Base-by-base conservation (phyloP, 2,329 filamentous ascomycete species). In the Diaporthe destruens region DNA sequence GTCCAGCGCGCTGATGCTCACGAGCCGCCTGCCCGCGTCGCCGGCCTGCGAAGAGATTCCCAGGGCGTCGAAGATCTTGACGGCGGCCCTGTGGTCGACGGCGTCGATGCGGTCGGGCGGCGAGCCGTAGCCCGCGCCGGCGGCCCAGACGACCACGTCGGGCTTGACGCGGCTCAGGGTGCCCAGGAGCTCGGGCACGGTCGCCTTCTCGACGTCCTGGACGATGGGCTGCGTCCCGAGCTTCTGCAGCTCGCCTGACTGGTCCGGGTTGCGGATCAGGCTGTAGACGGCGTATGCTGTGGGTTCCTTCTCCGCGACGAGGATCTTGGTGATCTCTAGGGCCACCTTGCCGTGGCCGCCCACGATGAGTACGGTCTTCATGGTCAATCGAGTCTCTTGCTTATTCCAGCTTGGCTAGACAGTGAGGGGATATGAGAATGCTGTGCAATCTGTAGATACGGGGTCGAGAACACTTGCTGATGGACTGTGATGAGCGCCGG, bases 41-140 rank as follows among this genome's bases (percentile, higher is more conserved):
- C 80, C 76, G 6, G 82, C 81, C 0, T 68, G n/a, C 2, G 66
- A 65, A 1, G 82, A 80, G 16, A 80, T 77, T 6, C 82, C 81
- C 1, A 83, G 80, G 1, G 85, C 85, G 49, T 86, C 82, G 78
- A 87, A 85, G 74, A 80, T 80, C 71, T 81, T 80, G 72, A 86
- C 83, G 6, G 85, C 85, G 16, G 82, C 85, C 69, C 84, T 82
- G 36, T 82, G 77, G 75, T 87, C 85, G 34, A 87, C 84, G 20
- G 80, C 79, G 42, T 80, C 77, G 20, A 85, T 86, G 32, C 85
- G 80, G 49, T 82, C 81, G 2, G 83, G 80, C 11, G 71, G 12
- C 23, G 81, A 81, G 72, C 80, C 75, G 77, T 77, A 76, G 34
- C 77, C 76, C 1, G 77, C 79, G 44, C 78, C 78, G 32, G 81